These are phyloP conservation scores for Gillenia trifoliata DNA, from an alignment of 306 rosid genomes.

Conservation along the genomic window DNA sequence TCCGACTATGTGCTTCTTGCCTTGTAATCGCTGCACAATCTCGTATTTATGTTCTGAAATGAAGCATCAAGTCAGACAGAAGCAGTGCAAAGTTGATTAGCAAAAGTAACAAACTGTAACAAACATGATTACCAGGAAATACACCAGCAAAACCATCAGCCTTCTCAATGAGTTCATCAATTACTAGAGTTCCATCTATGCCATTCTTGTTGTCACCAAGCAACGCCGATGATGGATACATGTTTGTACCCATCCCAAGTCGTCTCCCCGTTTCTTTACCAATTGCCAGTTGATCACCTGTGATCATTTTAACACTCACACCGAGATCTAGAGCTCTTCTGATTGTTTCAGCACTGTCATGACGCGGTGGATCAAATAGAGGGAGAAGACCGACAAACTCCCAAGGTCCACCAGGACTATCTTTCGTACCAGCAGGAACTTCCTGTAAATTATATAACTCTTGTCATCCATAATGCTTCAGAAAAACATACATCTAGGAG, in stretches of 20 bases:
- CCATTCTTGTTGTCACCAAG: constrained; percentile 20
- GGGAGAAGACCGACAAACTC: constrained; percentile 25
- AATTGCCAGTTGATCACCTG: constrained; percentile 18
- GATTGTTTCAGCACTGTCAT: constrained; percentile 25
- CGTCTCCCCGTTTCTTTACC: constrained; percentile 19
- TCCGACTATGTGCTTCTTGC: constrained; percentile 16
- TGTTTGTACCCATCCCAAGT: constrained; percentile 20
- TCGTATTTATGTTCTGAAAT: constrained; percentile 19
- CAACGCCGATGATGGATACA: constrained; percentile 20
- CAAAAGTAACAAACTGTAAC: background rate
- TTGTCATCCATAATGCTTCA: background rate
- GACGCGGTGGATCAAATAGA: constrained; percentile 23
- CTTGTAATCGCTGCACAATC: constrained; percentile 18
- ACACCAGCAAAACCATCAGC: constrained; percentile 23
- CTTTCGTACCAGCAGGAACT: constrained; percentile 20
- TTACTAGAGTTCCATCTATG: constrained; percentile 12
- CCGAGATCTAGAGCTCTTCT: constrained; percentile 25
- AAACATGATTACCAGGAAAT: constrained; percentile 10
- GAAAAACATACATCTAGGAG: background rate
- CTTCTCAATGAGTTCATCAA: constrained; percentile 17
- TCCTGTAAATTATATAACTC: constrained; percentile 12
- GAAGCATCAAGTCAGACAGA: constrained; percentile 7
- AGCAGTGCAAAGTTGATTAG: background rate
- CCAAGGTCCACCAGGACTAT: constrained; percentile 28
- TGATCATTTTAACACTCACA: constrained; percentile 24